Evolutionary conservation across 2,329 filamentous ascomycete species (phyloP).

Genomic region (Ascochyta clinopodiicola): DNA sequence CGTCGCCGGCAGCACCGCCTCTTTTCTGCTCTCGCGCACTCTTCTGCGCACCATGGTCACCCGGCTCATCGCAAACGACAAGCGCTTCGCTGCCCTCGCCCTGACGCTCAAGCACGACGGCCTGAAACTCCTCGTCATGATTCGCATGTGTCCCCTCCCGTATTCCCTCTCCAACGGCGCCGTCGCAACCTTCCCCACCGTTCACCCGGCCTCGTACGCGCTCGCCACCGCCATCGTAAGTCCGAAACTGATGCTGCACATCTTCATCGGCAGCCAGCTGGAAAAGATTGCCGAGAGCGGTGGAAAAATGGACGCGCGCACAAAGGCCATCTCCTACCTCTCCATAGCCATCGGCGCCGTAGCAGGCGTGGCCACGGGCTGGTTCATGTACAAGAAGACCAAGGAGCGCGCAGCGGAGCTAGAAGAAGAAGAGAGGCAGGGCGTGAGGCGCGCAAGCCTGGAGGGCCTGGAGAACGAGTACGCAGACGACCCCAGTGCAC

Average conservation of each 20-base stretch:
- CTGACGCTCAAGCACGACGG: conserved; percentile 91
- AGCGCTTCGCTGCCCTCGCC: conserved; percentile 84
- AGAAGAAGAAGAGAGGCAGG: conserved; percentile 55
- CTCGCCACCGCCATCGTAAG: conserved; percentile 81
- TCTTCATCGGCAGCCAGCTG: conserved; percentile 88
- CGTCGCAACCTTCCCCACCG: conserved; percentile 89
- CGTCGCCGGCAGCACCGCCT: conserved; percentile 75
- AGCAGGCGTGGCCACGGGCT: conserved; percentile 78
- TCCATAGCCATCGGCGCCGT: conserved; percentile 76
- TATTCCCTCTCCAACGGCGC: conserved; percentile 95
- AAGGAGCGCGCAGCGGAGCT: conserved; percentile 57
- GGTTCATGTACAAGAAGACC: conserved; percentile 78
- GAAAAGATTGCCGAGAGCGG: conserved; percentile 82
- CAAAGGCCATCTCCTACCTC: conserved; percentile 82
- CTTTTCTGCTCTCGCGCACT: conserved; percentile 82
- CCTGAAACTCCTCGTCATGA: conserved; percentile 85
- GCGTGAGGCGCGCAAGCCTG: conserved; percentile 37
- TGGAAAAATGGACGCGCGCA: conserved; percentile 79
- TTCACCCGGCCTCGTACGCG: conserved; percentile 76
- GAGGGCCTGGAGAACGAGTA: conserved; percentile 51
- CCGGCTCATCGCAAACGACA: conserved; percentile 79
- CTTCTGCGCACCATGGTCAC: conserved; percentile 81
- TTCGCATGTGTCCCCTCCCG: conserved; percentile 88
- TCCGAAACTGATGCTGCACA: conserved; percentile 88
- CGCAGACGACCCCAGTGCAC: conserved; percentile 54